Evolutionary conservation across 83 land plant genomes (phyloP).

Genomic region (Thuja plicata): DNA sequence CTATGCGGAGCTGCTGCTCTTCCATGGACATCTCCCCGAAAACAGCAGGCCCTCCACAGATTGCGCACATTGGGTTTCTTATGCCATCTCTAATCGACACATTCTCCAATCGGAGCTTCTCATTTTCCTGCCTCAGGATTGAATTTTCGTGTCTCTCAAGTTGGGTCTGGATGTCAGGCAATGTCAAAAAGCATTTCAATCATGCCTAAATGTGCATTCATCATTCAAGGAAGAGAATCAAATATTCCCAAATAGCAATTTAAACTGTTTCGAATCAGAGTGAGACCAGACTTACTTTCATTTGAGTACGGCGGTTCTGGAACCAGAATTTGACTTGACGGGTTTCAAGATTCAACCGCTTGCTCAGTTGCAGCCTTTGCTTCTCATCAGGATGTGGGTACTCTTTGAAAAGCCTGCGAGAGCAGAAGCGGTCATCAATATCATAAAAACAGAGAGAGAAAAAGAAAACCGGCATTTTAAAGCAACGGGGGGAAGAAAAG

Average conservation of each 20-base stretch:
- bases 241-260: background rate
- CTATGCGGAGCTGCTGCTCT: conserved; percentile 67
- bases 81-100: conserved; percentile 77
- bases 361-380: conserved; percentile 81
- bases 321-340: conserved; percentile 95
- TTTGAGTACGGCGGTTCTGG: conserved; percentile 86
- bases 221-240: conserved; percentile 1
- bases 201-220: background rate
- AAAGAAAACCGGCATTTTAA: background rate
- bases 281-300: conserved; percentile 51
- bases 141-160: conserved; percentile 87
- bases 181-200: background rate
- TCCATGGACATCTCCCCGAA: conserved; percentile 57
- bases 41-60: conserved; percentile 72
- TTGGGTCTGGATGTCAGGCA: conserved; percentile 53
- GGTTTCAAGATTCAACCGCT: conserved; percentile 55
- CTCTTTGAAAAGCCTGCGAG: conserved; percentile 75
- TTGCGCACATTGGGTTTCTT: conserved; percentile 68
- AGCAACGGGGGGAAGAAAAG: background rate
- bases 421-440: background rate
- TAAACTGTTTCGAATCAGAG: background rate
- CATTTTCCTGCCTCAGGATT: conserved; percentile 74
- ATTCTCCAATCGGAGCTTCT: conserved; percentile 85
- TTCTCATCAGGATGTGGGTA: conserved; percentile 96
- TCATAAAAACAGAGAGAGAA: background rate